Base-by-base conservation (phyloP, 345 rosid species). In the Gossypium ekmanianum region DNA sequence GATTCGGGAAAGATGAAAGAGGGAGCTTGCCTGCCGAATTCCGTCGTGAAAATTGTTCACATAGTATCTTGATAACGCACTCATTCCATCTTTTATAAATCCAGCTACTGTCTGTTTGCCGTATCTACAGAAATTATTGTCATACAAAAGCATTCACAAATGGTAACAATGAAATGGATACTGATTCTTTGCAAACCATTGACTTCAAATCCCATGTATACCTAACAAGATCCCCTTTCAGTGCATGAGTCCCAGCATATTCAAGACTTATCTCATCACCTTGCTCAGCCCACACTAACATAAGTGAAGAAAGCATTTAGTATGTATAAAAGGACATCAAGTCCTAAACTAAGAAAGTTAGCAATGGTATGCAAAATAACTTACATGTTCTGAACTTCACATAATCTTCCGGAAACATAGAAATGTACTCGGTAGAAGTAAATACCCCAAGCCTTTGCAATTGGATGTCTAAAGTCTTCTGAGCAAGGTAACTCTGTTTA, bases 181-280 rank as follows among this genome's bases (percentile, higher is more conserved):
- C 43, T 1, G 34, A 26, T 66, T 74, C 9, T 64, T 48, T 7
- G 57, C n/a, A 43, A 54, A 9, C 72, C 72, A 11, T 70, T 24
- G 48, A 27, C 55, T 68, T 41, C 9, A 65, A 56, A 58, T 14
- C 69, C 54, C 26, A 77, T 74, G 6, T 17, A 56, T 82, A 95
- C 99, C 99, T 89, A 45, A 95, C 94, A 34, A 92, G 89, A 82
- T 95, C 99, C 13, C 99, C 99, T 86, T 95, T 95, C 41, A 95
- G 83, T 48, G 99, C 99, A 81, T 88, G 78, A 27, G 99, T 95
- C 73, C 99, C 99, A 11, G 98, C 88, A 72, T 94, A 95, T 84
- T 90, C 97, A 45, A 95, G 91, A 87, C 98, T 94, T 75, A 95
- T 75, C 79, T 92, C 99, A 63, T 95, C 99, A 70, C 99, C 98